Conservation (phyloP, 2,329 filamentous ascomycete species). For the Botrytis cinerea region DNA sequence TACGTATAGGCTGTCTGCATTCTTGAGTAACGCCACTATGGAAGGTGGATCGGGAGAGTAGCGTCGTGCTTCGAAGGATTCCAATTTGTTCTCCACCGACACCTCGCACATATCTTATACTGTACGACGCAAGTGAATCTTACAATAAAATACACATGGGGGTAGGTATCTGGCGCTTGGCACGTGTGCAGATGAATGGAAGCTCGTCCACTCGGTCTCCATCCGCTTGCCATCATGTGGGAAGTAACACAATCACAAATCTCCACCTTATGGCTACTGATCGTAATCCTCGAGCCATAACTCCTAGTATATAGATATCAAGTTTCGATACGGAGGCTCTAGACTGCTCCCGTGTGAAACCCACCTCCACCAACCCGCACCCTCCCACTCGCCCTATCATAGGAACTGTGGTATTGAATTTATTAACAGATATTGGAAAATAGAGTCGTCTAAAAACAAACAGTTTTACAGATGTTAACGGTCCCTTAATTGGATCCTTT, state of each 20-base stretch:
- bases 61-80: constrained; percentile 5
- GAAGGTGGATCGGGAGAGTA: constrained; percentile 4
- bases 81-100: background rate
- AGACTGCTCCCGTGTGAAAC: background rate
- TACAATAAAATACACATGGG: constrained; percentile 10
- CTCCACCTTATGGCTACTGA: background rate
- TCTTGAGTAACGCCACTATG: constrained; percentile 11
- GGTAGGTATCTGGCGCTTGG: constrained; percentile 9
- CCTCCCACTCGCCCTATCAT: background rate
- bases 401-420: background rate
- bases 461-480: background rate
- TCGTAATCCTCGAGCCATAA: background rate
- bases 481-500: background rate
- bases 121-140: background rate
- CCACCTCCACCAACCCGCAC: background rate
- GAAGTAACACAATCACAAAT: constrained; percentile 11
- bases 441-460: background rate
- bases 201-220: background rate
- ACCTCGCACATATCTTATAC: constrained; percentile 9
- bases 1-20: constrained; percentile 15
- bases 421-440: background rate
- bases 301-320: background rate
- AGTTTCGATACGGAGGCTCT: background rate
- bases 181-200: constrained; percentile 13
- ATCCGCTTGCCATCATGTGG: constrained; percentile 15